Conservation (phyloP, 148 eudicot species). For the Talinum fruticosum region DNA sequence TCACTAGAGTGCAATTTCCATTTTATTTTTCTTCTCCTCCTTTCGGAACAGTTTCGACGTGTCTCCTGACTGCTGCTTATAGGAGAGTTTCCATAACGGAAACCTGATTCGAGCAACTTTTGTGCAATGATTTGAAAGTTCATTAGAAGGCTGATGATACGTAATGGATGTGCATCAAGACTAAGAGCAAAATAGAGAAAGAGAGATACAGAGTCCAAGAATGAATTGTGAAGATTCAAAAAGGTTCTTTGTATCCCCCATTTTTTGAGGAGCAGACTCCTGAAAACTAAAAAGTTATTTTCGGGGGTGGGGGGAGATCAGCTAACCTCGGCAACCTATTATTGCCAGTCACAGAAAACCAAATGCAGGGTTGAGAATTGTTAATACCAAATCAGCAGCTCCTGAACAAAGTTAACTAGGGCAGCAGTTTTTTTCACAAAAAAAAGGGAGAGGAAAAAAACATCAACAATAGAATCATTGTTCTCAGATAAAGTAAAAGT, state of each 20-base stretch:
- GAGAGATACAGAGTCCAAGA: background rate
- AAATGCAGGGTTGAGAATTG: background rate
- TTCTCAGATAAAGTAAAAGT: background rate
- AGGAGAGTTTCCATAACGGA: background rate
- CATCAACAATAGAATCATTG: background rate
- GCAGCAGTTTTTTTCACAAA: background rate
- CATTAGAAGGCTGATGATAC: background rate
- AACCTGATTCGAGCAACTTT: background rate
- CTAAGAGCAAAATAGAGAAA: background rate
- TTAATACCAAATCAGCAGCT: background rate
- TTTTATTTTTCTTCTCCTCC: too few species aligned
- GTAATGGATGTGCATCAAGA: background rate
- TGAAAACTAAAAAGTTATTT: too few species aligned
- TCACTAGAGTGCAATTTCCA: background rate
- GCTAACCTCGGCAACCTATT: background rate
- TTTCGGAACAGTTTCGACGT: background rate
- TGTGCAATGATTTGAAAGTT: background rate
- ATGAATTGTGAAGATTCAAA: too few species aligned
- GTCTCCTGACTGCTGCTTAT: background rate
- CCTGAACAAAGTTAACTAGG: background rate
- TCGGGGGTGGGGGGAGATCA: too few species aligned
- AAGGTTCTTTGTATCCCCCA: too few species aligned
- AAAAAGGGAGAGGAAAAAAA: background rate
- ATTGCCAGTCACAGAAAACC: background rate
- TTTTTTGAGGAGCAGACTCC: too few species aligned